Percentiles rank a stretch among this genome's conserved stretches.
Evolutionary conservation across 257 asterid genomes (phyloP).

Genomic region (Solanum bukasovii): DNA sequence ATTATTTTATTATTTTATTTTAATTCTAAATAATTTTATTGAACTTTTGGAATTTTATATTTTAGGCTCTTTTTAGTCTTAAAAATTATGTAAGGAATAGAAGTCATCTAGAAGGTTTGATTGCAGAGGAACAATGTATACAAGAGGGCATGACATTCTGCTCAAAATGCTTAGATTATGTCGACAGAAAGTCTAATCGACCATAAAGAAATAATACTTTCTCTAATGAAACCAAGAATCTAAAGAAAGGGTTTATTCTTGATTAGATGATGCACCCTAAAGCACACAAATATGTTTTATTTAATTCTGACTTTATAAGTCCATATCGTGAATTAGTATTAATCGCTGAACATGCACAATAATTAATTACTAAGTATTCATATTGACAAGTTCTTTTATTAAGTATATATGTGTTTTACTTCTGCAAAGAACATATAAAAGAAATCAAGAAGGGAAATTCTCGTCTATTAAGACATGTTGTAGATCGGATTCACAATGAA

Average conservation of each 20-base stretch:
- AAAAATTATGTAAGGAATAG: neutral
- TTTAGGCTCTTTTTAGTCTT: neutral
- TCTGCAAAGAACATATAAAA: no score
- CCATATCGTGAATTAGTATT: no score
- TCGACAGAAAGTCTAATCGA: neutral
- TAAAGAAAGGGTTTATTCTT: neutral
- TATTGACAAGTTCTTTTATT: no score
- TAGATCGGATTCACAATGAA: no score
- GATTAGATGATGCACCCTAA: neutral
- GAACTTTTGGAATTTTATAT: neutral
- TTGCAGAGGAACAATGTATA: neutral
- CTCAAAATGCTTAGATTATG: neutral
- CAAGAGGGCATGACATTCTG: neutral
- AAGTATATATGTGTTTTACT: no score
- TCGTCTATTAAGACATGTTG: no score
- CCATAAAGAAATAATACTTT: neutral
- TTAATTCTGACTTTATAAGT: no score
- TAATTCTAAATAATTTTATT: neutral
- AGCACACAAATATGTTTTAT: neutral
- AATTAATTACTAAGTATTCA: no score
- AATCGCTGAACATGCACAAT: no score
- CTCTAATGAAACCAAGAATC: no score
- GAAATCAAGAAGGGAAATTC: no score
- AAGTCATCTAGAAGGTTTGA: neutral
- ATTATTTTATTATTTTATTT: neutral